These are phyloP conservation scores for Cyclostephanos tholiformis DNA, from an alignment of 108 stramenopile species.

Conservation along the genomic window DNA sequence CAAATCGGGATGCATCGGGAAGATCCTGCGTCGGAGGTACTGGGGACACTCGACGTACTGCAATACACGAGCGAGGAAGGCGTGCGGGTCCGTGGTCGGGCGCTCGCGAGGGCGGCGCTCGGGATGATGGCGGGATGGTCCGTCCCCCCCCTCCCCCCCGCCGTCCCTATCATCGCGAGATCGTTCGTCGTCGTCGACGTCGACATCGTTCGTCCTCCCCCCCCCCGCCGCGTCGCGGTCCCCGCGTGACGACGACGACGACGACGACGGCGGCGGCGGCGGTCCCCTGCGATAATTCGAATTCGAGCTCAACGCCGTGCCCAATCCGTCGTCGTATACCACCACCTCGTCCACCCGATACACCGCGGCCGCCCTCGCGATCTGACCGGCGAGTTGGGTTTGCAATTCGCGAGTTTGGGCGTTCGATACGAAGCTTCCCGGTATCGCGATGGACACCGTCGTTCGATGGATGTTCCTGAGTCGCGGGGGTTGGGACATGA, in stretches of 20 bases:
- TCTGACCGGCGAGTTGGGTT: conserved; percentile 92
- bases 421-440: conserved; percentile 91
- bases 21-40: conserved; percentile 88
- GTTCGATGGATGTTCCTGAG: conserved; percentile 50
- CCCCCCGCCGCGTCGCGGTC: conserved; percentile 8
- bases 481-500: conserved; percentile 85
- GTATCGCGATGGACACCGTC: conserved; percentile 92
- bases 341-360: conserved; percentile 97
- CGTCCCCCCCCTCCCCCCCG: conserved; percentile 8
- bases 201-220: conserved; percentile 1
- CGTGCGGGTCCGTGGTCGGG: conserved; percentile 81
- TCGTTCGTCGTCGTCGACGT: conserved; percentile 3
- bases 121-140: background rate
- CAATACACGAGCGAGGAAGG: conserved; percentile 92
- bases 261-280: background rate
- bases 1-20: conserved; percentile 95
- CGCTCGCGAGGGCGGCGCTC: conserved; percentile 9
- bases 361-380: conserved; percentile 94
- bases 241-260: too few relatives aligned
- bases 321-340: conserved; percentile 92
- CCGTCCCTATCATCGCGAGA: conserved; percentile 6
- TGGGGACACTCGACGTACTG: conserved; percentile 96
- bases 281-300: conserved; percentile 44
- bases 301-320: conserved; percentile 32
- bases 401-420: conserved; percentile 91